Evolutionary conservation across 202 grass and related monocot genomes (phyloP), one percentile per base, ranked within the genome.

Genomic region (Setaria italica): DNA sequence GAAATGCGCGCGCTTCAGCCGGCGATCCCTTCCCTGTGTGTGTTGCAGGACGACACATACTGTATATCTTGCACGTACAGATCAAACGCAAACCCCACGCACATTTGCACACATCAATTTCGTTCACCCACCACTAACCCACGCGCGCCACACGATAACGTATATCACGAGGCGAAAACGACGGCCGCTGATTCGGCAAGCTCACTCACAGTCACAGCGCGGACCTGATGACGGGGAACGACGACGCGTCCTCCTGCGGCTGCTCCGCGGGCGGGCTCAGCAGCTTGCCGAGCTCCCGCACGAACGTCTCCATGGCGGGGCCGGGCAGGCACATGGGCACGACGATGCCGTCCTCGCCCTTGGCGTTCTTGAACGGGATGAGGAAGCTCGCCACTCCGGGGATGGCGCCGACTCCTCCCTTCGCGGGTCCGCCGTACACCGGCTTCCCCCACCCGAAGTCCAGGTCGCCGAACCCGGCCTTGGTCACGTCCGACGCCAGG

Each of bases 381-480:
- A 87, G 83, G 85, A 98, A 98, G 54, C 95, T 98, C 2, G 89
- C 91, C 34, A 98, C 89, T 4, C 92, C 95, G 7, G 95, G 95
- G 54, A 95, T 97, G 89, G 92, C 87, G 50, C 95, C 95, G 11
- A 93, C 92, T 16, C 95, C 89, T 25, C 93, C 95, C 86, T 89
- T 95, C 0, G 95, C 93, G 4, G 90, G 95, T 0, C 95, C 95
- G 2, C 93, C 92, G 80, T 93, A 98, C 59, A 62, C 85, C 3
- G 95, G 83, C 85, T 72, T 89, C 7, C 96, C 96, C 96, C 96
- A 99, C 10, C 96, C 96, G 67, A 99, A 99, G 90, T 99, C 93
- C 3, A 99, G 76, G 74, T 99, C 88, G 16, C 81, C 77, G 64
- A 99, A 99, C 6, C 96, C 96, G 21, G 85, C 91, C 73, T 86